Percentiles rank a stretch among this genome's conserved stretches.
These are phyloP conservation scores for Terfezia claveryi DNA, from an alignment of 495 filamentous ascomycete genomes.

Conservation along the genomic window DNA sequence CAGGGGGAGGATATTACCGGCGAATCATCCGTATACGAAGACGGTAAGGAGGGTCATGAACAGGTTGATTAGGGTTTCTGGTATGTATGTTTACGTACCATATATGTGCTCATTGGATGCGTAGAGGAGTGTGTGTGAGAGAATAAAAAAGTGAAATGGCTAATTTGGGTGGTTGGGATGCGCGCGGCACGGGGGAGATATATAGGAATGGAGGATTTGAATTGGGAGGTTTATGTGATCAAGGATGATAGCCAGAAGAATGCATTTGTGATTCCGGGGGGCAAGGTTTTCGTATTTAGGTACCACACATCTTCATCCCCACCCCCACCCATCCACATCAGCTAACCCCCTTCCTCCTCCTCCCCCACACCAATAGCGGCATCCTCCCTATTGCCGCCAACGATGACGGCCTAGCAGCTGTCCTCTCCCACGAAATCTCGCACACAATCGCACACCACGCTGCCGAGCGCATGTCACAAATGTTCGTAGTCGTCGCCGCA, in stretches of 20 bases:
- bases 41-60: constrained; percentile 47
- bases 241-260: constrained; percentile 38
- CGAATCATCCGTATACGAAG: constrained; percentile 28
- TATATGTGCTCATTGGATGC: too few relatives aligned
- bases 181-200: too few relatives aligned
- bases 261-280: constrained; percentile 80
- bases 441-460: constrained; percentile 68
- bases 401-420: constrained; percentile 59
- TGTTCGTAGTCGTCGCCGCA: constrained; percentile 32
- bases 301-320: constrained; percentile 20
- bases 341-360: too few relatives aligned
- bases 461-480: constrained; percentile 8
- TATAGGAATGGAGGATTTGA: not conserved
- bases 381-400: constrained; percentile 33
- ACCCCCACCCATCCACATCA: too few relatives aligned
- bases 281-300: constrained; percentile 90
- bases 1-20: constrained; percentile 27
- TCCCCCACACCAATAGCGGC: constrained; percentile 17
- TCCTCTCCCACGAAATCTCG: constrained; percentile 86
- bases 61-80: not conserved
- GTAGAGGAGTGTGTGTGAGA: too few relatives aligned
- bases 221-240: constrained; percentile 79
- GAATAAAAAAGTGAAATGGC: too few relatives aligned
- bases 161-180: too few relatives aligned
- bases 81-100: too few relatives aligned